Base-by-base conservation (phyloP, 805 yeast genomes). In the Ogataea sp. region DNA sequence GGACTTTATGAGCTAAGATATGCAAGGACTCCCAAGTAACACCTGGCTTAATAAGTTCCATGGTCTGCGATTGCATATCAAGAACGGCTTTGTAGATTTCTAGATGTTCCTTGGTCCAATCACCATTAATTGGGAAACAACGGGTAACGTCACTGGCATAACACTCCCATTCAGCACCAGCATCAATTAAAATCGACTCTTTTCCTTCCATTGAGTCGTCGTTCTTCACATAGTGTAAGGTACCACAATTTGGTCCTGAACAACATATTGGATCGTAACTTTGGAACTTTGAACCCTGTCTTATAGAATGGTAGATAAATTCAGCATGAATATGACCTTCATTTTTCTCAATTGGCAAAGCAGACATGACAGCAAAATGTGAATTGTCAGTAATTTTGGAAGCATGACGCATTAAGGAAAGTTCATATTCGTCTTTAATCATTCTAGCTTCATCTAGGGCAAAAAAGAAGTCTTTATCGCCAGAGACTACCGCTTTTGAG, bases 191-290 rank as follows among this genome's bases (percentile, higher is more conserved):
- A 11, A 90, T 71, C 6, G 89, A 72, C 35, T 73, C 76, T 52
- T 77, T 79, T 16, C 71, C 73, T 10, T 58, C 68, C 42, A 80
- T 53, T 3, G 70, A 64, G 38, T 76, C 81, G 51, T 88, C 93
- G 54, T 90, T 90, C 53, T 80, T 80, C 16, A 84, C 79, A 55
- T 89, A 90, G 59, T 90, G 98, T 43, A 90, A 70, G 2, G 96
- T 87, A 14, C 95, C 86, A 58, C 96, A 85, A 47, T 80, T 78
- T 25, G 94, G 80, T 0, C 97, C 98, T 3, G 95, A 74, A 53
- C 98, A 89, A 58, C 97, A 90, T 41, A 90, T 88, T 16, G 97
- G 97, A 55, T 90, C 97, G 55, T 90, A 90, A 14, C 95, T 80
- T 60, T 80, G 86, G 51, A 75, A 64, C 61, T 88, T 89, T 9